phyloP scores from a whole-genome alignment of 139 green algal genomes.

The Picochlorum sp. region DNA sequence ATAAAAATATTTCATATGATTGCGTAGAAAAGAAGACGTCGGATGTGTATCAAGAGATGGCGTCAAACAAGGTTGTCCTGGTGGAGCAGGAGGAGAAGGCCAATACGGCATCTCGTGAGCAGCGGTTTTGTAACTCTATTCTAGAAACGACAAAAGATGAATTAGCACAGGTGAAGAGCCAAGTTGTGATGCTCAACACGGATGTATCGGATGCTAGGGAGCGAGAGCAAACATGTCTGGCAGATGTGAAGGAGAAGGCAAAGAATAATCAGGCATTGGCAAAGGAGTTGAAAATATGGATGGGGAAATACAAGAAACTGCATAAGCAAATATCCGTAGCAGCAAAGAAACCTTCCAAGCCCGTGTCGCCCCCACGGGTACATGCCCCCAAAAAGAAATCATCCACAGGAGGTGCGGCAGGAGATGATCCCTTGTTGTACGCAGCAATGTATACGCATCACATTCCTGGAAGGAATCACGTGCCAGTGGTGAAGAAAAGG shows the following conservation, averaged over 20 bases:
- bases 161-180: not conserved
- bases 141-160: not conserved
- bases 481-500: too few relatives aligned
- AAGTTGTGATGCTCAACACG: not conserved
- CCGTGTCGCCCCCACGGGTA: too few relatives aligned
- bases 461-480: too few relatives aligned
- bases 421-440: too few relatives aligned
- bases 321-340: too few relatives aligned
- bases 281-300: not conserved
- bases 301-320: not conserved
- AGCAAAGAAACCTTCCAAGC: too few relatives aligned
- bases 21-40: not conserved
- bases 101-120: not conserved
- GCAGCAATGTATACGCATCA: too few relatives aligned
- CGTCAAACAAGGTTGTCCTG: not conserved
- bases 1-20: not conserved
- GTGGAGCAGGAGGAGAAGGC: constrained; percentile 3
- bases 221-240: not conserved
- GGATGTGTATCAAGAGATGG: constrained; percentile 5
- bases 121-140: not conserved
- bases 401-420: too few relatives aligned
- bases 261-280: not conserved
- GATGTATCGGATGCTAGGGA: too few relatives aligned
- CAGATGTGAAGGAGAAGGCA: not conserved
- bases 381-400: too few relatives aligned